A percentile compares a stretch with the other conserved stretches of the same genome.
phyloP scores from a whole-genome alignment of 768 basidiomycete species.

The Amanita inopinata region DNA sequence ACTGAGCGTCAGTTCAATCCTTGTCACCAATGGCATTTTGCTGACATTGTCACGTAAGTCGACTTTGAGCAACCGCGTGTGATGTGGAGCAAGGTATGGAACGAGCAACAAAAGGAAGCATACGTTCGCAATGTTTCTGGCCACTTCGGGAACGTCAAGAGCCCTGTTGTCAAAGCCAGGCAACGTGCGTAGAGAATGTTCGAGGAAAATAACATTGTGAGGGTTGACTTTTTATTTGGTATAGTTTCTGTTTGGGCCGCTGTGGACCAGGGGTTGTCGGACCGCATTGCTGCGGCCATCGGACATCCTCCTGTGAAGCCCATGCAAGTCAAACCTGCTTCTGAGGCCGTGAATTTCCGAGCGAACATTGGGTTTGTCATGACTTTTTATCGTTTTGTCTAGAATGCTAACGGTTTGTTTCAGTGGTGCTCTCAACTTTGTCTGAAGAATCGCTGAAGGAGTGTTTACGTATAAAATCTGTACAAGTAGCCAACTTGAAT shows the following conservation, averaged over 20 bases:
- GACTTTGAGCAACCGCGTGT: slow-evolving; percentile 81
- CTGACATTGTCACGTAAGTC: slow-evolving; percentile 31
- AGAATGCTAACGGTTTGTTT: neutral
- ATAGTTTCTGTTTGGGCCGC: slow-evolving; percentile 72
- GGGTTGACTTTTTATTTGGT: no score
- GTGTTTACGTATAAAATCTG: no score
- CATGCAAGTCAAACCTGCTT: slow-evolving; percentile 49
- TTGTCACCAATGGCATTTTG: slow-evolving; percentile 1
- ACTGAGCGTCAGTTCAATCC: slow-evolving; percentile 55
- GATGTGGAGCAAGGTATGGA: slow-evolving; percentile 61
- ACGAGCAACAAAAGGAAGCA: slow-evolving; percentile 46
- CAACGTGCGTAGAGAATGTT: slow-evolving; percentile 43
- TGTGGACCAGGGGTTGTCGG: slow-evolving; percentile 64
- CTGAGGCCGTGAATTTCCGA: slow-evolving; percentile 46
- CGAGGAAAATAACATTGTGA: neutral
- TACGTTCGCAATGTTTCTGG: slow-evolving; percentile 60
- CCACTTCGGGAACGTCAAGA: slow-evolving; percentile 56
- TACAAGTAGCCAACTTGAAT: no score
- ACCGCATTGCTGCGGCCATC: slow-evolving; percentile 72
- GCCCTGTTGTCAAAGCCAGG: slow-evolving; percentile 43
- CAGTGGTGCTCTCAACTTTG: neutral
- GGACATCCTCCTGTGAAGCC: slow-evolving; percentile 49
- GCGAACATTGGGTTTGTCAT: slow-evolving; percentile 23
- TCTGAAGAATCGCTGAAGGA: no score
- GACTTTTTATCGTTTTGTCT: neutral